phyloP scores from a whole-genome alignment of 208 protist species.

The Trypanosoma vivax region DNA sequence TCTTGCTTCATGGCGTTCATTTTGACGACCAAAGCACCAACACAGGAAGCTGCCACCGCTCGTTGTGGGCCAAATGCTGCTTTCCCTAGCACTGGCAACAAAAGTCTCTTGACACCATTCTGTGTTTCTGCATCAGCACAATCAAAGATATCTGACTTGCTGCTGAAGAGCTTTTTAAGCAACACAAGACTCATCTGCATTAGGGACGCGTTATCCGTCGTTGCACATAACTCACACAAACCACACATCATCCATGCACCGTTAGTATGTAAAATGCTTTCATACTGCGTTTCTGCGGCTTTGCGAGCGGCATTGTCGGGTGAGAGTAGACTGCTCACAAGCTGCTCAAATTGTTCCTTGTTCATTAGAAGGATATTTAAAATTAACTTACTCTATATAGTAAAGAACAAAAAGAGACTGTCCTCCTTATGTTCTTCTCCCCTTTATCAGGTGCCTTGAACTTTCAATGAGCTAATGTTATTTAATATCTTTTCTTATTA shows the following conservation, averaged over 20 bases:
- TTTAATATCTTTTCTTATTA: no score
- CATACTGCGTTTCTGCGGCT: constrained; percentile 68
- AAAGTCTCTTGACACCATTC: constrained; percentile 33
- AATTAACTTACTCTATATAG: background rate
- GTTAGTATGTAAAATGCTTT: constrained; percentile 27
- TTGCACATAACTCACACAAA: constrained; percentile 48
- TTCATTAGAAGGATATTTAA: constrained; percentile 31
- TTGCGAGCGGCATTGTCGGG: constrained; percentile 64
- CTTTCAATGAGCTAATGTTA: no score
- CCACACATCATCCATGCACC: constrained; percentile 54
- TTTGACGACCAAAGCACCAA: constrained; percentile 62
- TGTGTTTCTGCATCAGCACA: constrained; percentile 36
- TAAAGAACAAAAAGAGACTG: constrained; percentile 8
- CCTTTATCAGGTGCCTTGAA: no score
- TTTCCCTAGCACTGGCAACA: constrained; percentile 56
- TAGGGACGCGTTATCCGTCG: constrained; percentile 26
- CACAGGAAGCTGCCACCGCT: constrained; percentile 60
- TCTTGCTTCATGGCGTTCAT: constrained; percentile 51
- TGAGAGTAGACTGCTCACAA: constrained; percentile 45
- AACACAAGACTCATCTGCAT: constrained; percentile 60
- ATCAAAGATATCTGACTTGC: constrained; percentile 40
- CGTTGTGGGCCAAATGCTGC: constrained; percentile 45
- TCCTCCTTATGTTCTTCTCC: background rate
- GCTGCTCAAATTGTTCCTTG: constrained; percentile 28
- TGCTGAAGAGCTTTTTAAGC: constrained; percentile 68